Percentiles rank a stretch among this genome's conserved stretches.
These are phyloP conservation scores for Candida sanyaensis DNA, from an alignment of 1,139 yeast species.

Conservation along the genomic window DNA sequence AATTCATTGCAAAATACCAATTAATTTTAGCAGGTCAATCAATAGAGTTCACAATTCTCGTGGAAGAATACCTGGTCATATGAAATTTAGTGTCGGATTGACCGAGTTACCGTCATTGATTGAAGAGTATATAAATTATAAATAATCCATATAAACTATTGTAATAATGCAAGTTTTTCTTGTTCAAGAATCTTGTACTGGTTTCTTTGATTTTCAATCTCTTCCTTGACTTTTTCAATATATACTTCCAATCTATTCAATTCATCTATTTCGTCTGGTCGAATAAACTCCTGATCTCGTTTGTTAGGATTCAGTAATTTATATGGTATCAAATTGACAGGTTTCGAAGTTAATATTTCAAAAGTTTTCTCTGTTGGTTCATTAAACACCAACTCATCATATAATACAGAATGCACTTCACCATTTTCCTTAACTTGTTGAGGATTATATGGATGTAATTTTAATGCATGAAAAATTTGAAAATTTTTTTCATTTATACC, in stretches of 20 bases:
- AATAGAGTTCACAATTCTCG: background rate
- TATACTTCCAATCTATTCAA: slow-evolving; percentile 72
- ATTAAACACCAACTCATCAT: slow-evolving; percentile 90
- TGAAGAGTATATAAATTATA: slow-evolving; percentile 10
- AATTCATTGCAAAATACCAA: slow-evolving; percentile 26
- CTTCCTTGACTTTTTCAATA: slow-evolving; percentile 58
- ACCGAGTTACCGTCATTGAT: slow-evolving; percentile 16
- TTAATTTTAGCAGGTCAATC: slow-evolving; percentile 10
- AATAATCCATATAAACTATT: slow-evolving; percentile 18
- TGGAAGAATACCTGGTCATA: slow-evolving; percentile 10
- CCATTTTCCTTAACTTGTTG: slow-evolving; percentile 44
- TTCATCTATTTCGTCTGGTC: slow-evolving; percentile 72
- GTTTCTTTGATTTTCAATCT: slow-evolving; percentile 52
- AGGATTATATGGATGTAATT: slow-evolving; percentile 84
- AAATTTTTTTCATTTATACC: slow-evolving; percentile 79
- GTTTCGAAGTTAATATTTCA: slow-evolving; percentile 70
- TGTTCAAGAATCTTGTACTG: slow-evolving; percentile 56
- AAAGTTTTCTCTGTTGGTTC: slow-evolving; percentile 94
- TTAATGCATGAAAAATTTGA: slow-evolving; percentile 83
- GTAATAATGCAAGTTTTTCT: slow-evolving; percentile 43
- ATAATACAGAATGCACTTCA: slow-evolving; percentile 65
- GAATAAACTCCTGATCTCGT: slow-evolving; percentile 43
- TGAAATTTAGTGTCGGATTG: slow-evolving; percentile 23
- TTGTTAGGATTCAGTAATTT: slow-evolving; percentile 46
- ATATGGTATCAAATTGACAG: slow-evolving; percentile 74